Conservation (phyloP, 75 land plant genomes). For the Pinus albicaulis region DNA sequence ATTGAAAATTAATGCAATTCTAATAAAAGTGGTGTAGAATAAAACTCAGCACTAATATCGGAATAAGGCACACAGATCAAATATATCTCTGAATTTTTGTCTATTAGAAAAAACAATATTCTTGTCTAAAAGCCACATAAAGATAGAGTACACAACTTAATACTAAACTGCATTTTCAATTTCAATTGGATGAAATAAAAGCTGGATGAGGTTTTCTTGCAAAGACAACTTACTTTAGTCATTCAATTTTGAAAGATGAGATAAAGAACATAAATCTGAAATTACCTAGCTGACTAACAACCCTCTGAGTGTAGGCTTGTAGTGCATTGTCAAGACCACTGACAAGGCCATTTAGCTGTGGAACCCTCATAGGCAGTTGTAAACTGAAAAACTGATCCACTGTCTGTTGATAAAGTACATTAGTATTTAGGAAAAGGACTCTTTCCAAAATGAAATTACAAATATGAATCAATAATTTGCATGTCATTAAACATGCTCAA, state of each 20-base stretch:
- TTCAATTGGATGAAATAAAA: not conserved
- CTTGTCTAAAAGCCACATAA: not conserved
- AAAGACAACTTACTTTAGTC: not conserved
- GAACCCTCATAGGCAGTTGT: slow-evolving; percentile 86
- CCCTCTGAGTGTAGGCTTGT: slow-evolving; percentile 68
- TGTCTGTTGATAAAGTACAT: slow-evolving; percentile 49
- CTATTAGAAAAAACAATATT: not conserved
- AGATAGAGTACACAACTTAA: not conserved
- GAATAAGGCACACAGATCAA: not conserved
- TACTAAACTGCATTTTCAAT: not conserved
- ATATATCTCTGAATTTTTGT: not conserved
- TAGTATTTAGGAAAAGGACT: not conserved
- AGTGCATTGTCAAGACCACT: slow-evolving; percentile 94
- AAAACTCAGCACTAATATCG: not conserved
- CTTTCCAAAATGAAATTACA: not conserved
- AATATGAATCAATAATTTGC: not conserved
- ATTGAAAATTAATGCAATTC: not conserved
- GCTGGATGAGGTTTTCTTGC: not conserved
- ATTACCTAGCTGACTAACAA: slow-evolving; percentile 71
- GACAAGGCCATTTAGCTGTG: slow-evolving; percentile 57
- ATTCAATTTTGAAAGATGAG: not conserved
- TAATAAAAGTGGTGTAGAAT: not conserved
- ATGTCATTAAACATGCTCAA: not conserved
- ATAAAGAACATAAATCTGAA: not conserved
- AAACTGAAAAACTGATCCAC: slow-evolving; percentile 92